Evolutionary conservation across 352 stramenopile genomes (phyloP).

Genomic region (Globisporangium recalcitrans): DNA sequence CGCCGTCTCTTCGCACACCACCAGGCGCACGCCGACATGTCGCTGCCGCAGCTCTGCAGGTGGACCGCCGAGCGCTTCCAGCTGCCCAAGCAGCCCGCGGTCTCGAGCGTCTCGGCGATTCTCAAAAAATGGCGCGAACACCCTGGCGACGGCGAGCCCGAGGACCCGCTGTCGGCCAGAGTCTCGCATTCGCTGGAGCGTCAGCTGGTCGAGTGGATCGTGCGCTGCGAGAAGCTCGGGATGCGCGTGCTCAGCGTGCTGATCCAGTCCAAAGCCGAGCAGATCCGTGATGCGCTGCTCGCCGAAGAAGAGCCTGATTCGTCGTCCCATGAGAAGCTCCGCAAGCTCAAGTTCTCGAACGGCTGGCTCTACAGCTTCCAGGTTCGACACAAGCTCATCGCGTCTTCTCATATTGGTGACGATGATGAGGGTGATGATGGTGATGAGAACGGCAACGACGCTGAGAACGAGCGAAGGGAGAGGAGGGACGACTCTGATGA

Average conservation of each 20-base stretch:
- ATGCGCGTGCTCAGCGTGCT: not conserved
- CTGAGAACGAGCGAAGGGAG: not conserved
- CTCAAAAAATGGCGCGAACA: not conserved
- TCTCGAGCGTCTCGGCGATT: not conserved
- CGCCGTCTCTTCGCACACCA: slow-evolving; percentile 1
- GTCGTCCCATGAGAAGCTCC: not conserved
- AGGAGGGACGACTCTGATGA: not conserved
- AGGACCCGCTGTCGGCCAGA: not conserved
- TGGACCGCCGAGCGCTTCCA: not conserved
- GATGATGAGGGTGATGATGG: not conserved
- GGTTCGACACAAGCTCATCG: not conserved
- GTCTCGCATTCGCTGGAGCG: not conserved
- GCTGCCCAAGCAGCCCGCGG: not conserved
- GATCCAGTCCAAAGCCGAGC: not conserved
- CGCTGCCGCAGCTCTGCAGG: not conserved
- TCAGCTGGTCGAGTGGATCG: not conserved
- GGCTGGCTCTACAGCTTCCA: slow-evolving; percentile 6
- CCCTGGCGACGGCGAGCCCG: not conserved
- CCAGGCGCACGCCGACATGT: not conserved
- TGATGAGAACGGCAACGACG: not conserved
- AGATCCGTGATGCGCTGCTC: not conserved
- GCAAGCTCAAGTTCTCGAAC: slow-evolving; percentile 5
- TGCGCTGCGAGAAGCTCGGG: not conserved
- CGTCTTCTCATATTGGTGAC: not conserved
- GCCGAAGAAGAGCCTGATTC: not conserved